Base-by-base conservation (phyloP, 345 rosid genomes). In the Salix dunnii region DNA sequence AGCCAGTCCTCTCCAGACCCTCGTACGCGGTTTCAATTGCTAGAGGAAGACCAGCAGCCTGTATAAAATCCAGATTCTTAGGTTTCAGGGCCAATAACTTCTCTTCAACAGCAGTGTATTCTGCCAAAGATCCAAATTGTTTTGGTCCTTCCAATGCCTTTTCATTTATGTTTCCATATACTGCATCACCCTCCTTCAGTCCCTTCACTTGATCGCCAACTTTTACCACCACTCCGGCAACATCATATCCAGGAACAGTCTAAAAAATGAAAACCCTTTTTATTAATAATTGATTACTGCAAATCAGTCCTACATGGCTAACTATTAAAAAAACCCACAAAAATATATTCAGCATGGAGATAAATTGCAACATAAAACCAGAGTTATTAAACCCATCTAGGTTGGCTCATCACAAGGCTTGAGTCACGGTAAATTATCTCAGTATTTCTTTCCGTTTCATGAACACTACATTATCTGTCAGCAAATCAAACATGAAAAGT, bases 191-290 rank as follows among this genome's bases (percentile, higher is more conserved):
- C 78, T 78, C 94, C 81, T 91, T 95, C 17, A 92, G 83, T 31
- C 82, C 92, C 79, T 89, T 90, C 60, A 95, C 99, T 74, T 83
- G 79, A 80, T 86, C 86, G 10, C 97, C 97, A 14, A 89, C 87
- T 60, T 91, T 91, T 28, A 91, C 94, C 81, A 95, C 97, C 69
- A 93, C 86, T 33, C 99, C 99, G 16, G 97, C 88, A 27, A 95
- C 97, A 74, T 95, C 97, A 62, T 95, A 95, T 62, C 99, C 97
- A 74, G 97, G 99, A 79, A 95, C 96, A 70, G 97, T 95, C 97
- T 95, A 60, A 27, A 75, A 71, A 40, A 12, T 40, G 46, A 40
- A 40, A 13, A 40, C 51, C 27, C 51, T 21, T 10, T 43, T 67
- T 55, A n/a, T n/a, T 64, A 46, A 51, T 33, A 66, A 35, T 18